Evolutionary conservation across 352 stramenopile species (phyloP).

Genomic region (Globisporangium orthogonon): DNA sequence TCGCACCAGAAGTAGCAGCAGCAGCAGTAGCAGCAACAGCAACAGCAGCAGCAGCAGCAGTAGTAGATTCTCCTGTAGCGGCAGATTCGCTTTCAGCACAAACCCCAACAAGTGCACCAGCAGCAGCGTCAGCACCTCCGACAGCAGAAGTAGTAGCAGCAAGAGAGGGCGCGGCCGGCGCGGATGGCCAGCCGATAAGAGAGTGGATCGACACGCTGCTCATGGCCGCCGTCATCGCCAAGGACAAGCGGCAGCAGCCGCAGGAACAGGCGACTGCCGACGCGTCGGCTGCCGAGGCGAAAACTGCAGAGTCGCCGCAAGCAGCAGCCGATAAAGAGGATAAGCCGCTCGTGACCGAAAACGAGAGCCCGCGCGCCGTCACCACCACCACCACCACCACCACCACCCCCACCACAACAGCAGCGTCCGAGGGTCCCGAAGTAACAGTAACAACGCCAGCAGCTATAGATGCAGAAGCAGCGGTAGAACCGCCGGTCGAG

Average conservation of each 20-base stretch:
- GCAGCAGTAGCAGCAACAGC: constrained; percentile 1
- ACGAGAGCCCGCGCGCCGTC: too few species aligned
- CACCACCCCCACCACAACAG: too few species aligned
- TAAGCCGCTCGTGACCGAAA: too few species aligned
- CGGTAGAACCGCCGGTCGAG: too few species aligned
- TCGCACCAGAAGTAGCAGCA: neutral
- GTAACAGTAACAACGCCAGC: too few species aligned
- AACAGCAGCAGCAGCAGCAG: neutral
- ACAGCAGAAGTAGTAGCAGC: neutral
- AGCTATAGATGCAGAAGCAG: too few species aligned
- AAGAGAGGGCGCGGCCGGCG: neutral
- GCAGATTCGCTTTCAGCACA: too few species aligned
- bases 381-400: too few species aligned
- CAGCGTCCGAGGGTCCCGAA: too few species aligned
- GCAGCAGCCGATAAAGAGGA: neutral
- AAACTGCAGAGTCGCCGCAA: neutral
- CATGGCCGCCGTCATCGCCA: constrained; percentile 67
- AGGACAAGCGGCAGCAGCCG: constrained; percentile 36
- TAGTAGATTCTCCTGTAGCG: neutral
- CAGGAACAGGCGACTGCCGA: constrained; percentile 9
- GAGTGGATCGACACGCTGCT: constrained; percentile 81
- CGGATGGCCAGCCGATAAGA: constrained; percentile 33
- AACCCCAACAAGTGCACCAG: neutral
- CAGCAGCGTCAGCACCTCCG: neutral
- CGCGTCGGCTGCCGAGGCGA: too few species aligned